Base-by-base conservation (phyloP, 805 yeast species). In the Kluyveromyces wickerhamii region DNA sequence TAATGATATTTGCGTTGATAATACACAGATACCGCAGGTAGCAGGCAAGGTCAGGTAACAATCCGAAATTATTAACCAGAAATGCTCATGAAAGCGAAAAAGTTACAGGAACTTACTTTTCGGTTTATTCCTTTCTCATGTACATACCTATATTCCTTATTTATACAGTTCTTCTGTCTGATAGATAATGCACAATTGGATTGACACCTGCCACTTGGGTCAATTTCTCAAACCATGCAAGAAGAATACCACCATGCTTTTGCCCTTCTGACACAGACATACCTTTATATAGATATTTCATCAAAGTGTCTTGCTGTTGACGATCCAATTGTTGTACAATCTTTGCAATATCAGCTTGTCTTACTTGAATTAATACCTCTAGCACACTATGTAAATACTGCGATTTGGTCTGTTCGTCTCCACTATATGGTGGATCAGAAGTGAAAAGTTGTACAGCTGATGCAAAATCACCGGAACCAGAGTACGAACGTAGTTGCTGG, bases 141-240 rank as follows among this genome's bases (percentile, higher is more conserved):
- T 37, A 21, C 21, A 29, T 33, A 22, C 9, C 21, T 29, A 28
- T 24, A 8, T 21, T 27, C 11, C 25, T 19, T 14, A 16, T 24
- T 54, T 59, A 84, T 21, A 85, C 79, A 4, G 85, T 73, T 55
- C 92, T 72, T 63, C 94, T 75, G 61, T 89, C 97, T 27, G 86
- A 74, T 60, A 87, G 69, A 59, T 77, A 87, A 48, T 95, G 76
- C 33, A 83, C 83, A 47, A 92, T 79, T 27, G 95, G 83, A 9
- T 95, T 95, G 53, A 81, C 78, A 13, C 97, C 97, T 11, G 88
- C 74, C 14, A 73, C 63, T 41, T 81, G 94, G 23, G 85, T 78
- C 13, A 89, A 74, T 61, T 86, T 87, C 47, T 89, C 96, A 54
- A 80, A 85, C 98, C 98, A 92, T 21, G 80, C 74, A 48, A 92